Percentiles rank a stretch among this genome's conserved stretches.
phyloP scores from a whole-genome alignment of 2,329 filamentous ascomycete species.

The Cephalotrichum gorgonifer region DNA sequence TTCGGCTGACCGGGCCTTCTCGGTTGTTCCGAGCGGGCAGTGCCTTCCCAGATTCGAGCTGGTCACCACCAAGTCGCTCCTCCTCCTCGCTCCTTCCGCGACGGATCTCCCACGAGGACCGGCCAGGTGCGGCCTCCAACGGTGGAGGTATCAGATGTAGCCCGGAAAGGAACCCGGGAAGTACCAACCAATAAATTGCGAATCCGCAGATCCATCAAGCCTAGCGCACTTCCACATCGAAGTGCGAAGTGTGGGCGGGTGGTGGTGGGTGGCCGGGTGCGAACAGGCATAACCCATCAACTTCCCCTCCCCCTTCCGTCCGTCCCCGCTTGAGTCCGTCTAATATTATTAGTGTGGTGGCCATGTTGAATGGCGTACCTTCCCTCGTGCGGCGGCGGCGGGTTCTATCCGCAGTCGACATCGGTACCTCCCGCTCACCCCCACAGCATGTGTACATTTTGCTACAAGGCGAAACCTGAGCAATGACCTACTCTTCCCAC shows the following conservation, averaged over 20 bases:
- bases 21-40: background rate
- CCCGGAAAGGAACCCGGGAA: background rate
- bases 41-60: background rate
- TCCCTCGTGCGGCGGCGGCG: no score
- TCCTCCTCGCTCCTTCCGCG: background rate
- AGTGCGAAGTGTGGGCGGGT: background rate
- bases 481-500: background rate
- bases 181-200: background rate
- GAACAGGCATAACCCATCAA: background rate
- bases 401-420: background rate
- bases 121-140: background rate
- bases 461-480: background rate
- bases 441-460: background rate
- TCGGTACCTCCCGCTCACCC: background rate
- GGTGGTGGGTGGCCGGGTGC: background rate
- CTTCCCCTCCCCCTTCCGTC: background rate
- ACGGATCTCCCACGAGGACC: background rate
- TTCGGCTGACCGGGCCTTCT: background rate
- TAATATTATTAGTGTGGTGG: no score
- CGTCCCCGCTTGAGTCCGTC: background rate
- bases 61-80: background rate
- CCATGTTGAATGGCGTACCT: background rate
- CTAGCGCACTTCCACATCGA: background rate
- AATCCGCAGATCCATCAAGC: background rate
- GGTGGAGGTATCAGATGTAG: background rate